These are phyloP conservation scores for Botrytis deweyae DNA, from an alignment of 2,329 filamentous ascomycete species.

Conservation along the genomic window DNA sequence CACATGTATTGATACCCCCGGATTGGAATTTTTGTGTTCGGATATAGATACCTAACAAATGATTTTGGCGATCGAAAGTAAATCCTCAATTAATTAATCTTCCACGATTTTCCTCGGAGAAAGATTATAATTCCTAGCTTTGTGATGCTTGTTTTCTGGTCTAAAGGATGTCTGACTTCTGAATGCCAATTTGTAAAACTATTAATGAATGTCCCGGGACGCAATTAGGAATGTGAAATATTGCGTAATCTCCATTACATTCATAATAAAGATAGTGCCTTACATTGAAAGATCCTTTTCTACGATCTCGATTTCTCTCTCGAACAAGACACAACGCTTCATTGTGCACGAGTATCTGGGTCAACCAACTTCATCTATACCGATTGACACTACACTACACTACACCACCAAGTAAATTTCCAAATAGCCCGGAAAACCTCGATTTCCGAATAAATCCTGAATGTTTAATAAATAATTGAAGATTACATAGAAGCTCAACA, in stretches of 20 bases:
- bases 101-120: neutral
- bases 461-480: neutral
- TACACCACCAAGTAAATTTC: neutral
- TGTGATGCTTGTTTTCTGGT: neutral
- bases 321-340: rapidly evolving
- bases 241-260: neutral
- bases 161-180: neutral
- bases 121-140: neutral
- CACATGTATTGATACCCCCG: neutral
- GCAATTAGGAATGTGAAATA: neutral
- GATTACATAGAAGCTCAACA: neutral
- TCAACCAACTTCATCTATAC: neutral
- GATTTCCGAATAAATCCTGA: neutral
- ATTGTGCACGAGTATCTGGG: neutral
- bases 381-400: neutral
- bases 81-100: neutral
- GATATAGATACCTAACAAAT: neutral
- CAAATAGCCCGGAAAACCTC: neutral
- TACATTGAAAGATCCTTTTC: neutral
- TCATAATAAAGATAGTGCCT: neutral
- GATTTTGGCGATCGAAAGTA: neutral
- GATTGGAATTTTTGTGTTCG: neutral
- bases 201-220: neutral
- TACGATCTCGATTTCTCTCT: neutral
- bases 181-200: neutral